Evolutionary conservation across 1,284 basidiomycete genomes (phyloP).

Genomic region (Trichosporon inkin): DNA sequence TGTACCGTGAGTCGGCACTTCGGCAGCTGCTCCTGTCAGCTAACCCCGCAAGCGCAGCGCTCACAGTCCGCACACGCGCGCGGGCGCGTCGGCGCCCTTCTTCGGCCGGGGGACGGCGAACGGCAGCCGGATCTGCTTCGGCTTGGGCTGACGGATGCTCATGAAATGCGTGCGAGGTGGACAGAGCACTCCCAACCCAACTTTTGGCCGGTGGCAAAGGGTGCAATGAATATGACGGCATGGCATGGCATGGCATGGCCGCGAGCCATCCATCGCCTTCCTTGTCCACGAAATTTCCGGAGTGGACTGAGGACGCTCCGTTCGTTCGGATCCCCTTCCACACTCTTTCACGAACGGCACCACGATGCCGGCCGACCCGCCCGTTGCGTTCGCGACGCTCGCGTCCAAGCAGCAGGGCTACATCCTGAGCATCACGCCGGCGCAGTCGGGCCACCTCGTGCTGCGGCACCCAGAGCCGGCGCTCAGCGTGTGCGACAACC

Average conservation of each 20-base stretch:
- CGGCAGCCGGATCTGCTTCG: constrained; percentile 41
- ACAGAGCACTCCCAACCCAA: background rate
- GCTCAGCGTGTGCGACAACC: constrained; percentile 44
- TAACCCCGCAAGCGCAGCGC: constrained; percentile 8
- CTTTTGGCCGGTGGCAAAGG: too few species aligned
- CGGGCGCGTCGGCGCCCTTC: constrained; percentile 23
- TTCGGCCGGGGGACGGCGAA: constrained; percentile 41
- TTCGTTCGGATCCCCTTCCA: too few species aligned
- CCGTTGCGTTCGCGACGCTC: constrained; percentile 42
- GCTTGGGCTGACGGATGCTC: constrained; percentile 47
- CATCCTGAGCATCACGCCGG: constrained; percentile 46
- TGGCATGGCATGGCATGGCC: too few species aligned
- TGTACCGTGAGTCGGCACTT: constrained; percentile 42
- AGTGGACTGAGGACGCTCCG: too few species aligned
- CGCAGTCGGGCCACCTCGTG: constrained; percentile 40
- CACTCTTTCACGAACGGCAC: too few species aligned
- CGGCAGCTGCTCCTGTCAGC: constrained; percentile 38
- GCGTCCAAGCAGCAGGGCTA: constrained; percentile 34
- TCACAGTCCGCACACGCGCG: constrained; percentile 42
- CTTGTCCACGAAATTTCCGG: background rate
- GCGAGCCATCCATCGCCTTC: background rate
- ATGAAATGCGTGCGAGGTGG: constrained; percentile 13
- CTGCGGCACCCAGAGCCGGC: constrained; percentile 44
- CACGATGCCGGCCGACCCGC: constrained; percentile 39
- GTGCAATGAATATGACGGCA: too few species aligned